Evolutionary conservation across 495 filamentous ascomycete genomes (phyloP), one percentile per base, ranked within the genome.

Genomic region (Hamigera avellanea): DNA sequence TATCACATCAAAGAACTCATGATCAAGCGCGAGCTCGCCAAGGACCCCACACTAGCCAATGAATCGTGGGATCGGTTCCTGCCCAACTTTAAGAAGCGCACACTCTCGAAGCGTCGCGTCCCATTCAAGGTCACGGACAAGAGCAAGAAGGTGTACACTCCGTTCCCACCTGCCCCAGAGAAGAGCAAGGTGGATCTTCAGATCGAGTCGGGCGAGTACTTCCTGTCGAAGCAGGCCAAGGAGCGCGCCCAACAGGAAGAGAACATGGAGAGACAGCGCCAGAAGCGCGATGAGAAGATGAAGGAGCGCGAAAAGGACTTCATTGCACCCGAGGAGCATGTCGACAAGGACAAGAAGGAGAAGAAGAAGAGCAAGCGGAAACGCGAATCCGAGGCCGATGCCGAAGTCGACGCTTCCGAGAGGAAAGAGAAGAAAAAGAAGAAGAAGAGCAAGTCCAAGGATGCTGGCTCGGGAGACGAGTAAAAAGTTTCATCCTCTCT

Each of bases 1-100:
- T 93, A 93, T 59, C 76, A 88, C 50, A 89, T 99, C 66, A 99
- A 99, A 67, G 88, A 95, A 56, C 73, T 96, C 53, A 95, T 96
- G 91, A 94, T 99, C 65, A 95, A 94, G 65, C 81, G 88, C 18
- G 93, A 99, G 61, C 69, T 99, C n/a, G 83, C 81, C 33, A 95
- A 95, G 59, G 89, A 96, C 52, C 89, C 89, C 2, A 81, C 80
- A 19, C 73, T 98, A 14, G 81, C 70, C 21, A 67, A 80, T 48
- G 86, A 96, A 57, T 86, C 80, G 48, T 98, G 91, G 91, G 84
- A 91, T 45, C 80, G 93, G 6, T 99, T 95, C 65, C 67, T 99
- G 21, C 91, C 91, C 15, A 85, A 98, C 57, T 98, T 95, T 71
- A 96, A 95, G 78, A 95, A 91, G 69, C 73, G 86, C 41, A 95